Percentiles rank a stretch among this genome's conserved stretches.
These are phyloP conservation scores for Creolimax fragrantissima DNA, from an alignment of 78 protist genomes.

Conservation along the genomic window DNA sequence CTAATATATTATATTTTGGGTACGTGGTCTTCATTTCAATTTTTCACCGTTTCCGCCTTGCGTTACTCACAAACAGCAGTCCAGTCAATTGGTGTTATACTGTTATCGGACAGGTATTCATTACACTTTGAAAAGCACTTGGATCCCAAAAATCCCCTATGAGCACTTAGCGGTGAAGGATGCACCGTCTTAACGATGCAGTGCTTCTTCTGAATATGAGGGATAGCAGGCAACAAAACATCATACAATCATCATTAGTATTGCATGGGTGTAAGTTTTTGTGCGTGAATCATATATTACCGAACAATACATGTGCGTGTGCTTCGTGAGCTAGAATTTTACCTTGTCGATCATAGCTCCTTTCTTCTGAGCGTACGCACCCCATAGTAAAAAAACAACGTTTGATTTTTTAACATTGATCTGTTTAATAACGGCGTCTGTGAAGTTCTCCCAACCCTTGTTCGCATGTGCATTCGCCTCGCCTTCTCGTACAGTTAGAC, in stretches of 20 bases:
- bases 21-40: too few relatives aligned
- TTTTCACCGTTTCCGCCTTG: too few relatives aligned
- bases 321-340: too few relatives aligned
- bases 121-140: constrained; percentile 3
- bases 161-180: constrained; percentile 46
- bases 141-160: constrained; percentile 16
- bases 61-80: not conserved
- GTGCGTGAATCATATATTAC: too few relatives aligned
- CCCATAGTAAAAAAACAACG: constrained; percentile 64
- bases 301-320: too few relatives aligned
- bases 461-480: constrained; percentile 15
- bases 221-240: too few relatives aligned
- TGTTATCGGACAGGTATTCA: not conserved
- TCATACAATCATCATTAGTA: too few relatives aligned
- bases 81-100: constrained; percentile 39
- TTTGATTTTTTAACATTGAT: not conserved
- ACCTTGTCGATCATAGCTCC: constrained; percentile 22
- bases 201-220: constrained; percentile 2
- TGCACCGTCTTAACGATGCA: constrained; percentile 30
- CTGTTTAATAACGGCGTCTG: constrained; percentile 41
- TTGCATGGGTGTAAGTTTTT: too few relatives aligned
- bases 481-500: not conserved
- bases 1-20: too few relatives aligned
- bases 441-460: constrained; percentile 44
- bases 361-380: constrained; percentile 46